Evolutionary conservation across 768 basidiomycete species (phyloP), one percentile per base, ranked within the genome.

Genomic region (Phaffia tasmanica): DNA sequence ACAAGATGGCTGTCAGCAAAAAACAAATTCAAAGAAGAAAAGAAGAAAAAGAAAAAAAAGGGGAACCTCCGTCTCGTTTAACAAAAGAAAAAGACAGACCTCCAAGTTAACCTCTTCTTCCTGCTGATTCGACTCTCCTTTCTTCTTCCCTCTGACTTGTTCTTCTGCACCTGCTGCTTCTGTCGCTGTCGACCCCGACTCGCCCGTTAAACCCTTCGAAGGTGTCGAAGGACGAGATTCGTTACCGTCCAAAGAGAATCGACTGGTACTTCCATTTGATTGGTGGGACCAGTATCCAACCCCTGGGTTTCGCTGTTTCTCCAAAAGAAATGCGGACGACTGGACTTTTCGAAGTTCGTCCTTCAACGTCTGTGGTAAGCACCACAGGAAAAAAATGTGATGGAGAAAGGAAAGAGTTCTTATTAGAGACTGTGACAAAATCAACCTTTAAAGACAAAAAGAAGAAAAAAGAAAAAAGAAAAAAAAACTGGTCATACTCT

Each of bases 301-400:
- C 25, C 94, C 93, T 0, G 94, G 91, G 74, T 89, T 89, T 30
- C 94, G 84, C 72, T 93, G 89, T 57, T 85, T 82, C 73, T 98
- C 94, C 30, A 97, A 80, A 32, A 97, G 75, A 0, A 90, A 86
- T 51, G 88, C 88, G 23, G 92, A 94, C 0, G 87, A 88, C 76
- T 98, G 95, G 1, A 99, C 86, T 75, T 98, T 98, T 51, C 91
- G 86, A 56, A 99, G 77, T 74, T 99, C 94, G 62, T 98, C 95
- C 11, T 93, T 86, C 21, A 98, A 79, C 0, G 84, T 89, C 89
- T 94, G 73, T 54, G 49, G 62, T n/a, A 11, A 46, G 35, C 53
- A 47, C 16, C 21, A 35, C 15, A 71, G 50, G 18, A 11, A 50
- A 49, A 21, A 14, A 30, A 16, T 59, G 7, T 54, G 23, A 48